Evolutionary conservation across 192 early-diverging fungal genomes (phyloP).

Genomic region (Coemansia sp.): DNA sequence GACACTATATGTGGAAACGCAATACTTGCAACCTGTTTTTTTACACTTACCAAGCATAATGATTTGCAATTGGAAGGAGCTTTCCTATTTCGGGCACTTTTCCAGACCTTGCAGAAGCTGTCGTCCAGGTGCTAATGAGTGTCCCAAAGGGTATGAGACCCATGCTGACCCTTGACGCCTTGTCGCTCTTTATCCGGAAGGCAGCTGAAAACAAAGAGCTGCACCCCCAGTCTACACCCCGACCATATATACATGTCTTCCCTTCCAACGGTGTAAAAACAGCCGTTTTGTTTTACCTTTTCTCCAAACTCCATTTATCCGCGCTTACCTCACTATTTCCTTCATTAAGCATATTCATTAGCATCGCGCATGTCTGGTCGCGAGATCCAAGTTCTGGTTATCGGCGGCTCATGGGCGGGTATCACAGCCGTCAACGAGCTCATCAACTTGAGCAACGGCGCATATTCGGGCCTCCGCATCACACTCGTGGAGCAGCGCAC

Average conservation of each 20-base stretch:
- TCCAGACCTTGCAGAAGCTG: neutral
- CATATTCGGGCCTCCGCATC: slow-evolving; percentile 43
- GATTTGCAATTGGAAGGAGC: neutral
- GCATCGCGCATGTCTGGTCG: slow-evolving; percentile 32
- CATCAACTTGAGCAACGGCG: slow-evolving; percentile 26
- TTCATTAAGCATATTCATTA: neutral
- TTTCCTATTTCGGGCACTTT: neutral
- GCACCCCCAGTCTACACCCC: neutral
- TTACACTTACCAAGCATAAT: neutral
- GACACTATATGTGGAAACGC: neutral
- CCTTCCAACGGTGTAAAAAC: neutral
- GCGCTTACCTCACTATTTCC: neutral
- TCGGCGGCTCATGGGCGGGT: slow-evolving; percentile 62
- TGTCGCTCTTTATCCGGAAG: neutral
- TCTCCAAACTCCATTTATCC: neutral
- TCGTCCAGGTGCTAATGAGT: neutral
- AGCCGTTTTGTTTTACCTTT: neutral
- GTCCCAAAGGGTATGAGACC: neutral
- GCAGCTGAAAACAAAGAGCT: neutral
- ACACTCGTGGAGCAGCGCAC: slow-evolving; percentile 62
- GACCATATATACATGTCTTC: neutral
- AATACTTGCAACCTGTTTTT: neutral
- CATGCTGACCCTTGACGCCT: neutral
- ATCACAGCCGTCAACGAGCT: slow-evolving; percentile 53
- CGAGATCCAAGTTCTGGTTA: slow-evolving; percentile 56